phyloP scores from a whole-genome alignment of 2,329 filamentous ascomycete species.

The Huntiella moniliformis region DNA sequence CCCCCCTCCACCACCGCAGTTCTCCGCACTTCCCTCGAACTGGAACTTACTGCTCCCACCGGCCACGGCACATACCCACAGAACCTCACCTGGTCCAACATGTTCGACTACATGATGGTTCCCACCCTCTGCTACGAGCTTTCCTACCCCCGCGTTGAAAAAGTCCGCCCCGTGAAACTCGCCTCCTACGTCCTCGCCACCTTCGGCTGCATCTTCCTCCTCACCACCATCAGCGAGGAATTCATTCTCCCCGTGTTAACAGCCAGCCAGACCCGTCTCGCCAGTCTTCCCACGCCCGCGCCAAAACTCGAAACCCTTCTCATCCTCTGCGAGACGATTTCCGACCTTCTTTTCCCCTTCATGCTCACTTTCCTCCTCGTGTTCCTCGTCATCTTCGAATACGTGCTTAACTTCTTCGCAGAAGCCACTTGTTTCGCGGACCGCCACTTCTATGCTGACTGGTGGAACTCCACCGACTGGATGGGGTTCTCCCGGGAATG shows the following conservation, averaged over 20 bases:
- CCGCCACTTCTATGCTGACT: constrained; percentile 73
- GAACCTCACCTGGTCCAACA: constrained; percentile 72
- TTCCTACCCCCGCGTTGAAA: constrained; percentile 68
- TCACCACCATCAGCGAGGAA: constrained; percentile 81
- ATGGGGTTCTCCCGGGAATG: constrained; percentile 91
- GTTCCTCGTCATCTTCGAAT: constrained; percentile 97
- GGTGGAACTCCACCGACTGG: constrained; percentile 70
- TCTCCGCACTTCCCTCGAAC: constrained; percentile 70
- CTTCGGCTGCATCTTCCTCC: constrained; percentile 89
- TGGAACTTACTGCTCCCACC: constrained; percentile 77
- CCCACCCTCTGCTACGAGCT: constrained; percentile 95
- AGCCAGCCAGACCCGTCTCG: constrained; percentile 41
- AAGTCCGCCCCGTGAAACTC: constrained; percentile 63
- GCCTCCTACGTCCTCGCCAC: constrained; percentile 73
- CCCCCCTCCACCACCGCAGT: constrained; percentile 20
- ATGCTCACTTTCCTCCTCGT: constrained; percentile 91
- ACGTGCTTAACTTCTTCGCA: constrained; percentile 81
- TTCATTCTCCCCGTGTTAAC: constrained; percentile 82
- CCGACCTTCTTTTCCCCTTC: constrained; percentile 84
- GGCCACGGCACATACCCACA: constrained; percentile 78
- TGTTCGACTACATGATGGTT: constrained; percentile 70
- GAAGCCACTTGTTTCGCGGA: constrained; percentile 90
- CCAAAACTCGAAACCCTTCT: constrained; percentile 44
- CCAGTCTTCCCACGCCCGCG: background rate
- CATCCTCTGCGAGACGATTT: constrained; percentile 76